Percentiles rank a stretch among this genome's conserved stretches.
phyloP scores from a whole-genome alignment of 371 early-diverging fungal genomes.

The Encephalitozoon romaleae region DNA sequence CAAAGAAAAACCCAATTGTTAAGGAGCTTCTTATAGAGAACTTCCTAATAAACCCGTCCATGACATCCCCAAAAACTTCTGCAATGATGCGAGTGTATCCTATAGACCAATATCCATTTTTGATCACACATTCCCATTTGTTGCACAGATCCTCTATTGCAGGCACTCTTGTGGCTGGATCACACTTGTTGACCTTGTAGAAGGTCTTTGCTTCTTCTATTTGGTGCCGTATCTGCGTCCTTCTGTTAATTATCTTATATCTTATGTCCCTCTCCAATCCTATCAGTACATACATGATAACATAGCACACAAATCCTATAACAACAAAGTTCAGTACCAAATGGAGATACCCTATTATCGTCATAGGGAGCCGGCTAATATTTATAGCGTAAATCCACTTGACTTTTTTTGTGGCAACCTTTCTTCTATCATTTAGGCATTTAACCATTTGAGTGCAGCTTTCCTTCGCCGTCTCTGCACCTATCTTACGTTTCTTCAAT shows the following conservation, averaged over 20 bases:
- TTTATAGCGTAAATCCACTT: background rate
- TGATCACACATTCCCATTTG: slow-evolving; percentile 72
- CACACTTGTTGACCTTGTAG: slow-evolving; percentile 69
- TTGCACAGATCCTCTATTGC: slow-evolving; percentile 68
- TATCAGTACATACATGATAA: slow-evolving; percentile 36
- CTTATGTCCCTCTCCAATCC: slow-evolving; percentile 51
- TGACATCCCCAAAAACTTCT: slow-evolving; percentile 52
- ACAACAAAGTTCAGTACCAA: slow-evolving; percentile 47
- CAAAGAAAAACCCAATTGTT: slow-evolving; percentile 22
- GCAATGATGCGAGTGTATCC: slow-evolving; percentile 56
- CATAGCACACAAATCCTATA: slow-evolving; percentile 26
- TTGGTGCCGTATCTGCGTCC: slow-evolving; percentile 19
- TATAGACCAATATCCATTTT: slow-evolving; percentile 54
- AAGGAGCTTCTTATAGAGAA: slow-evolving; percentile 33
- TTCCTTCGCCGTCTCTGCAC: background rate
- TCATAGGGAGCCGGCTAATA: background rate
- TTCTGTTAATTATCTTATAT: slow-evolving; percentile 26
- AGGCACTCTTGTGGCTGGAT: slow-evolving; percentile 67
- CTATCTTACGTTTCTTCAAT: slow-evolving; percentile 17
- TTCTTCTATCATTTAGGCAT: background rate
- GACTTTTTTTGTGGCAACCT: background rate
- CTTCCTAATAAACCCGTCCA: slow-evolving; percentile 55
- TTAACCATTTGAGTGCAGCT: background rate
- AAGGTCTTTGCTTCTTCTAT: slow-evolving; percentile 65
- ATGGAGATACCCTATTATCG: slow-evolving; percentile 42